Base-by-base conservation (phyloP, 1,284 basidiomycete genomes). In the Irpex lacteus region DNA sequence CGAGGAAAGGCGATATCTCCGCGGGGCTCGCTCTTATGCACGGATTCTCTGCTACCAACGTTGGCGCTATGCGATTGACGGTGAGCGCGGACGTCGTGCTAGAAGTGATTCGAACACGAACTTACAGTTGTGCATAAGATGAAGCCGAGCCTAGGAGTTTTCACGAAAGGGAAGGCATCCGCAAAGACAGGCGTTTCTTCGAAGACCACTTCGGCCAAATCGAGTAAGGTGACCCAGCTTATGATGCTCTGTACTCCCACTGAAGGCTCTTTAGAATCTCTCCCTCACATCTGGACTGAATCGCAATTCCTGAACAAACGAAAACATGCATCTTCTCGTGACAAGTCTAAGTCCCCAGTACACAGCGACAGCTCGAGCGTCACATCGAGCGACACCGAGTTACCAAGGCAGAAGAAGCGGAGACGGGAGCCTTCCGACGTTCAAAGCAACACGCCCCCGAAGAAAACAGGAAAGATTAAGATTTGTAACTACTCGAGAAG, bases 151-250 rank as follows among this genome's bases (percentile, higher is more conserved):
- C 72, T 82, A 36, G 90, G 90, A 6, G 88, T 92, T 1, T 92
- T 92, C 69, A 82, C 78, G 68, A 91, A 87, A 72, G 90, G 90
- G 0, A 91, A 82, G 68, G 86, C 89, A 7, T 92, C 90, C 0
- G 70, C 69, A 7, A 85, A 81, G 65, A 78, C 70, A n/a, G 56
- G 71, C 18, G 18, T 53, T 62, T 52, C 71, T 52, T 52, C 67
- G 6, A 70, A 69, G 52, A 68, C 63, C 26, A 34, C 15, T 18
- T 2, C 34, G 4, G 64, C 61, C 18, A 60, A 32, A 18, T 21
- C 9, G 67, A 65, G 26, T 60, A 60, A 3, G 65, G 67, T 70
- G 58, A 60, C n/a, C 11, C 66, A 11, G n/a, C 4, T 4, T 9
- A 32, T 49, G 19, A 44, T 9, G 38, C n/a, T 36, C 60, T 40